Percentiles rank a stretch among this genome's conserved stretches.
These are phyloP conservation scores for Lyophyllum atratum DNA, from an alignment of 768 basidiomycete genomes.

Conservation along the genomic window DNA sequence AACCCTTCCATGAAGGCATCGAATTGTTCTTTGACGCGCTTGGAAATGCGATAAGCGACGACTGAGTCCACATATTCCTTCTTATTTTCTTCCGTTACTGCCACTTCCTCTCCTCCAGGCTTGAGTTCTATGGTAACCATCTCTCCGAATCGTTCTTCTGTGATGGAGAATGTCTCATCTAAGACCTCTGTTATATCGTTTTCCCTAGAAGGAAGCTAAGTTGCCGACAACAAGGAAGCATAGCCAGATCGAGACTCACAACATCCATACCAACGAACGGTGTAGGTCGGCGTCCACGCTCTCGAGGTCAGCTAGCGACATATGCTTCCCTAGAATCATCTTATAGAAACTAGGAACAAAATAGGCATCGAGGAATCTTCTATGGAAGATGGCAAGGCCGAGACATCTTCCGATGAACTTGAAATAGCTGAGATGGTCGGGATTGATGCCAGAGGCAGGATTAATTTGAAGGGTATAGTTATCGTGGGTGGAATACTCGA, in stretches of 20 bases:
- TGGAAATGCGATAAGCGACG: slow-evolving; percentile 82
- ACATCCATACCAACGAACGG: slow-evolving; percentile 72
- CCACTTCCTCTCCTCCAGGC: slow-evolving; percentile 56
- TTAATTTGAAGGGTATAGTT: slow-evolving; percentile 84
- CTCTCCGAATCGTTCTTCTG: slow-evolving; percentile 78
- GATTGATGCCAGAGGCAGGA: slow-evolving; percentile 72
- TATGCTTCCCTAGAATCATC: slow-evolving; percentile 65
- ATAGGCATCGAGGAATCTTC: slow-evolving; percentile 77
- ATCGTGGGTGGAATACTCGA: slow-evolving; percentile 80
- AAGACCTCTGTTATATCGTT: slow-evolving; percentile 77
- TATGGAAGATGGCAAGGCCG: slow-evolving; percentile 78
- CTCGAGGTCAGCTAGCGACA: slow-evolving; percentile 65
- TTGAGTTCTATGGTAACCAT: slow-evolving; percentile 66
- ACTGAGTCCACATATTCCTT: slow-evolving; percentile 76
- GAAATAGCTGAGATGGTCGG: slow-evolving; percentile 79
- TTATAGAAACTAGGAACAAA: slow-evolving; percentile 84
- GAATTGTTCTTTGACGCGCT: slow-evolving; percentile 82
- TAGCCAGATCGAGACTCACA: slow-evolving; percentile 45
- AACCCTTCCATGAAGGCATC: slow-evolving; percentile 86
- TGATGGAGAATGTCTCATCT: slow-evolving; percentile 71
- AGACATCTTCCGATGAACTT: slow-evolving; percentile 78
- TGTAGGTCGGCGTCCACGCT: slow-evolving; percentile 69
- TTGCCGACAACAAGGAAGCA: background rate
- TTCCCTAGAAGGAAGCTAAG: slow-evolving; percentile 42
- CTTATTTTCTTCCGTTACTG: slow-evolving; percentile 77